A percentile compares a stretch with the other conserved stretches of the same genome.
These are phyloP conservation scores for Oryza glumipatula DNA, from an alignment of 176 grass and related monocot genomes.

Conservation along the genomic window DNA sequence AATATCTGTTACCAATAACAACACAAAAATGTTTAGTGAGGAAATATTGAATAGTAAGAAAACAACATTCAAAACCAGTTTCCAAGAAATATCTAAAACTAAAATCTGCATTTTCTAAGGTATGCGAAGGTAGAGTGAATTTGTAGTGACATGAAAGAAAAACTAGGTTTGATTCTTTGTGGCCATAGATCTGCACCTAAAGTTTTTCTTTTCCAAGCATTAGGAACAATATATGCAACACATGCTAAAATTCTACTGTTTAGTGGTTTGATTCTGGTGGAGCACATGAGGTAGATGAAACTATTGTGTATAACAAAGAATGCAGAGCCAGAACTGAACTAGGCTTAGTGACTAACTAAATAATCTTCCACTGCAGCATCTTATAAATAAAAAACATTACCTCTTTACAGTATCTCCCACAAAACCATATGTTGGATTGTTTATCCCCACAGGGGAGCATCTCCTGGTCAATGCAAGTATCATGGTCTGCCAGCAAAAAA, in stretches of 20 bases:
- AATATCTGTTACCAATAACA: constrained; percentile 68
- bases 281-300: background rate
- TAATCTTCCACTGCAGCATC: background rate
- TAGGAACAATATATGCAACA: constrained; percentile 5
- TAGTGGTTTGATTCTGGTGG: constrained; percentile 3
- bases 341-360: background rate
- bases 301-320: constrained; percentile 6
- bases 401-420: constrained; percentile 65
- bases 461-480: constrained; percentile 47
- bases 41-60: constrained; percentile 27
- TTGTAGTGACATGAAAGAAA: background rate
- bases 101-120: background rate
- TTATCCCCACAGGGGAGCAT: constrained; percentile 41
- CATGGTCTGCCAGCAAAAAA: constrained; percentile 64
- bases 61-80: constrained; percentile 6
- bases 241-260: constrained; percentile 2
- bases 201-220: background rate
- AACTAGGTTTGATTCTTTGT: background rate
- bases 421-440: constrained; percentile 64
- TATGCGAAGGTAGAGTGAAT: background rate
- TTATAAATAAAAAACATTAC: constrained; percentile 40
- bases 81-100: constrained; percentile 7
- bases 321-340: background rate
- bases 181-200: background rate
- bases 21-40: constrained; percentile 30